Percentiles rank a stretch among this genome's conserved stretches.
Conservation (phyloP, 1,284 basidiomycete species). For the Veloporphyrellus conicus region DNA sequence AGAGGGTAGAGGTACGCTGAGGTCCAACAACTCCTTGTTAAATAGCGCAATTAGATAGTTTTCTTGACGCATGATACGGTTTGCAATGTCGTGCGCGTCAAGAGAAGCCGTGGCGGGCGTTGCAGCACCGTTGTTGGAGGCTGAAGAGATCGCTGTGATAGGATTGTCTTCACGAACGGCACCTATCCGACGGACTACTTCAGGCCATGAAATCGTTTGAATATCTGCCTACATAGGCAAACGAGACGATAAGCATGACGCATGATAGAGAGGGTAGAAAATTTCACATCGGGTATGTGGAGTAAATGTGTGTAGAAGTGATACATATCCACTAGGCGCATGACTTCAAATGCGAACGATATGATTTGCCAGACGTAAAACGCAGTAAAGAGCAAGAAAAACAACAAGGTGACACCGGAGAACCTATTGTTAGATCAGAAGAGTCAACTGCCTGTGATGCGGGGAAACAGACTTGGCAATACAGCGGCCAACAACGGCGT, state of each 20-base stretch:
- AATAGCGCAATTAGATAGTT: slow-evolving; percentile 98
- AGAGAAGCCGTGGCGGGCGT: slow-evolving; percentile 64
- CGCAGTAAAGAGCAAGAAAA: slow-evolving; percentile 74
- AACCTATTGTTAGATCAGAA: slow-evolving; percentile 48
- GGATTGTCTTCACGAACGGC: slow-evolving; percentile 89
- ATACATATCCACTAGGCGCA: slow-evolving; percentile 86
- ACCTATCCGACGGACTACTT: slow-evolving; percentile 85
- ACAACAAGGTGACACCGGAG: slow-evolving; percentile 76
- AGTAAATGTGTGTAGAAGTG: slow-evolving; percentile 82
- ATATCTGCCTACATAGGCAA: slow-evolving; percentile 73
- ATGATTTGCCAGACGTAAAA: slow-evolving; percentile 79
- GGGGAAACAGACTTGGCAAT: slow-evolving; percentile 64
- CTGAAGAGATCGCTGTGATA: slow-evolving; percentile 77
- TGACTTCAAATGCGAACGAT: slow-evolving; percentile 60
- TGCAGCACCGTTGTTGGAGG: slow-evolving; percentile 44
- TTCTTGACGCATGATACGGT: slow-evolving; percentile 94
- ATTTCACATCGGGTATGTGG: slow-evolving; percentile 74
- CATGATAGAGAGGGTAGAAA: slow-evolving; percentile 24
- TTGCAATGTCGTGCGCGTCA: slow-evolving; percentile 95
- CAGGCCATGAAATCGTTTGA: slow-evolving; percentile 95
- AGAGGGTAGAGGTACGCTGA: slow-evolving; percentile 74
- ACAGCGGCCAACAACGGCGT: slow-evolving; percentile 78
- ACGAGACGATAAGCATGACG: slow-evolving; percentile 11
- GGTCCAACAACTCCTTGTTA: slow-evolving; percentile 92
- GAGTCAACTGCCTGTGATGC: neutral